Evolutionary conservation across 163 green algal species (phyloP).

Genomic region (Chlamydomonas reinhardtii): DNA sequence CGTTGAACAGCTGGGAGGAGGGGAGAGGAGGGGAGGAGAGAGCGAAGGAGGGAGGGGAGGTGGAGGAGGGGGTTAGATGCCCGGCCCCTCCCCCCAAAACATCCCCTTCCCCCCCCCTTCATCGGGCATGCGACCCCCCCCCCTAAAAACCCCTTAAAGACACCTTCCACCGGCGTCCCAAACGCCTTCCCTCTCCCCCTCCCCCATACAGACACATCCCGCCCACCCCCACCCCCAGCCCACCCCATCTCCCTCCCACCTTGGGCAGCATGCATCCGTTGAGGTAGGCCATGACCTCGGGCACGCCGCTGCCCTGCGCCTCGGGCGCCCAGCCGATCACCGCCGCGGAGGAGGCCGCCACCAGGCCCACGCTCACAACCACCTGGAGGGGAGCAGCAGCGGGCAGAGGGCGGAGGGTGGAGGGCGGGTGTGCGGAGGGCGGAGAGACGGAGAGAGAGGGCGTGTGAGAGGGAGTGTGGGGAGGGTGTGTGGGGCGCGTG

Average conservation of each 20-base stretch:
- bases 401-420: neutral
- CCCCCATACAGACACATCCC: too few species aligned
- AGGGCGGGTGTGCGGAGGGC: neutral
- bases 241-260: conserved; percentile 37
- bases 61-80: neutral
- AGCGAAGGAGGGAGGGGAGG: neutral
- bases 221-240: neutral
- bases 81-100: too few species aligned
- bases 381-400: conserved; percentile 22
- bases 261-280: conserved; percentile 89
- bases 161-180: too few species aligned
- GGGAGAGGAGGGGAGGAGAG: neutral
- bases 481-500: too few species aligned
- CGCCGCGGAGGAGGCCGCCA: conserved; percentile 66
- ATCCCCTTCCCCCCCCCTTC: too few species aligned
- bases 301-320: conserved; percentile 82
- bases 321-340: conserved; percentile 76
- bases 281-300: conserved; percentile 94
- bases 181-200: too few species aligned
- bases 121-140: too few species aligned
- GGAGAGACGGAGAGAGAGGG: neutral
- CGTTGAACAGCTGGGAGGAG: conserved; percentile 56
- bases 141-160: too few species aligned
- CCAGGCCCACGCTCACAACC: conserved; percentile 72
- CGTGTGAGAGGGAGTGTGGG: too few species aligned